Conservation (phyloP, 257 asterid species). For the Plantago major region DNA sequence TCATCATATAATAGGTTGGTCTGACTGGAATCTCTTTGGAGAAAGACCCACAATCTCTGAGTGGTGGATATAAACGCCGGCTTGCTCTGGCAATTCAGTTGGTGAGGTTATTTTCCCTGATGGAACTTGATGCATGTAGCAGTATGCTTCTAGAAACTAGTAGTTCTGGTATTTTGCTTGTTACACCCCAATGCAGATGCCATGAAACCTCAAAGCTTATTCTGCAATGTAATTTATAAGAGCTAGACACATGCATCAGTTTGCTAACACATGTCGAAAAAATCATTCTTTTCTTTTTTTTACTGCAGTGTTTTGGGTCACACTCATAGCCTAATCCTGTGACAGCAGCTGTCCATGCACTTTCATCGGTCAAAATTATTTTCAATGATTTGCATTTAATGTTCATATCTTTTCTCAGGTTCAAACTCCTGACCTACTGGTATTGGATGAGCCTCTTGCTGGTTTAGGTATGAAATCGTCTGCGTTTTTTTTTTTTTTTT, state of each 20-base stretch:
- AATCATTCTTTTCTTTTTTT: conserved; percentile 8
- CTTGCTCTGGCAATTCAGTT: conserved; percentile 93
- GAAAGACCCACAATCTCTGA: conserved; percentile 79
- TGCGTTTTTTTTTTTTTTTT: conserved; percentile 17
- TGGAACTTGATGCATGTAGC: conserved; percentile 9
- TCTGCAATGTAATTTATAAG: conserved; percentile 17
- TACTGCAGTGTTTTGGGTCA: conserved; percentile 15
- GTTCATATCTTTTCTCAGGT: conserved; percentile 47
- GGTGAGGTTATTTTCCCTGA: conserved; percentile 37
- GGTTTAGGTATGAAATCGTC: conserved; percentile 68
- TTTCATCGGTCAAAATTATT: conserved; percentile 6
- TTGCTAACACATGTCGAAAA: conserved; percentile 5
- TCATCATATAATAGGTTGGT: conserved; percentile 50
- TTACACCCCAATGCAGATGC: conserved; percentile 8
- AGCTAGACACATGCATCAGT: conserved; percentile 14
- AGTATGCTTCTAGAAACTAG: conserved; percentile 16
- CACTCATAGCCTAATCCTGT: conserved; percentile 9
- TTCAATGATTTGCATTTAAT: conserved; percentile 23
- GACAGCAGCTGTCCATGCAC: conserved; percentile 4
- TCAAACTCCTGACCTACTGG: conserved; percentile 75
- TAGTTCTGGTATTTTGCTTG: not conserved
- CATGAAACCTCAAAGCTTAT: conserved; percentile 1
- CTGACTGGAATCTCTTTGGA: conserved; percentile 65
- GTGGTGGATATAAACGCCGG: conserved; percentile 96
- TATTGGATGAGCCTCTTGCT: conserved; percentile 98